phyloP scores from a whole-genome alignment of 305 asterid genomes.

The Nicotiana rustica region DNA sequence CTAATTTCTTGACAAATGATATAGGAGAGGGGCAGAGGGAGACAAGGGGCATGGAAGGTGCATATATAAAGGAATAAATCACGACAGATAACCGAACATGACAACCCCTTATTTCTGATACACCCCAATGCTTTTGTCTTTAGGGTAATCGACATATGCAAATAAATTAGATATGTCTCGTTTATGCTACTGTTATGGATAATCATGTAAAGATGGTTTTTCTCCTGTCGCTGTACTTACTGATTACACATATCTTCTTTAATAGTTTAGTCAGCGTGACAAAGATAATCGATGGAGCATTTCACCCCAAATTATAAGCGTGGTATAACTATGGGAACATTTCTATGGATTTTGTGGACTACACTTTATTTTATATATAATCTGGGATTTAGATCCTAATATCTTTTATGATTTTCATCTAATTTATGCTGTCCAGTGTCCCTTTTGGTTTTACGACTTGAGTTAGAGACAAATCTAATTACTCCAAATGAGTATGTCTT shows the following conservation, averaged over 20 bases:
- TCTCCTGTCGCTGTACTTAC: not conserved
- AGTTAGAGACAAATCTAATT: not conserved
- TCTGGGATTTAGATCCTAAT: no score
- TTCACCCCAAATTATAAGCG: no score
- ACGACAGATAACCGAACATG: conserved; percentile 31
- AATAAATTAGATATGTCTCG: not conserved
- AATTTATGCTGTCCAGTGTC: not conserved
- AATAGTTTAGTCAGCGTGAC: not conserved
- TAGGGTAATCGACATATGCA: conserved; percentile 42
- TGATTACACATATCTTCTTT: not conserved
- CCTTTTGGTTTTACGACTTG: not conserved
- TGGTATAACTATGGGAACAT: not conserved
- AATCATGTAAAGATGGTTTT: not conserved
- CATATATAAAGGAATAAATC: conserved; percentile 36
- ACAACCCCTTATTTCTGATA: conserved; percentile 33
- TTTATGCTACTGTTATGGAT: not conserved
- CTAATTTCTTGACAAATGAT: conserved; percentile 41
- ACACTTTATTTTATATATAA: no score
- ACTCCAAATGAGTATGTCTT: conserved; percentile 8
- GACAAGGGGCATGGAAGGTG: conserved; percentile 35
- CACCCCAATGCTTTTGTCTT: conserved; percentile 59
- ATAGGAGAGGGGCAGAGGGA: conserved; percentile 34
- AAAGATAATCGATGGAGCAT: no score
- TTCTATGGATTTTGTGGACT: not conserved
- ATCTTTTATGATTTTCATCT: no score